phyloP scores from a whole-genome alignment of 345 rosid species.

The Angophora floribunda region DNA sequence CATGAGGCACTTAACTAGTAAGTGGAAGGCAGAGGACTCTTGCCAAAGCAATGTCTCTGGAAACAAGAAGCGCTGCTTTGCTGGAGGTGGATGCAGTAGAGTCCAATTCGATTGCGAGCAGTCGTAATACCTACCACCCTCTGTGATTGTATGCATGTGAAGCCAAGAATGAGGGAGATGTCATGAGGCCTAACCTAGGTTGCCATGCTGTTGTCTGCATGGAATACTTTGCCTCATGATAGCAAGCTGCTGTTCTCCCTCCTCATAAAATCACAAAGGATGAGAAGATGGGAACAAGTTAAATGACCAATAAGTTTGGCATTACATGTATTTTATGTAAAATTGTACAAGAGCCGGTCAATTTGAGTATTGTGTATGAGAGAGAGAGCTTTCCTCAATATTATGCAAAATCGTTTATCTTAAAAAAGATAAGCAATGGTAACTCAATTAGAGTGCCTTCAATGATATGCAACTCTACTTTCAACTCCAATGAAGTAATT shows the following conservation, averaged over 20 bases:
- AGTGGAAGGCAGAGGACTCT: not conserved
- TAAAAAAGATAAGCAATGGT: not conserved
- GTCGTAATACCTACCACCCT: not conserved
- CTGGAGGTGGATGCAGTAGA: not conserved
- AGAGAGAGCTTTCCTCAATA: not conserved
- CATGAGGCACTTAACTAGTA: not conserved
- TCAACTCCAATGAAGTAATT: not conserved
- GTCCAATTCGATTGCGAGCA: not conserved
- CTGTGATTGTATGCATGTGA: not conserved
- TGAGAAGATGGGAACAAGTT: not conserved
- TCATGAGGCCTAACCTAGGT: not conserved
- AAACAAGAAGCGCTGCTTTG: not conserved
- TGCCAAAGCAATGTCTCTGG: accelerated
- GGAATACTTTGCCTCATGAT: not conserved
- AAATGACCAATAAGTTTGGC: no score
- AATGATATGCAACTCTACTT: not conserved
- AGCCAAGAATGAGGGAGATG: not conserved
- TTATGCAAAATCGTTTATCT: not conserved
- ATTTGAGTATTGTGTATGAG: not conserved
- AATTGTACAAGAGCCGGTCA: not conserved
- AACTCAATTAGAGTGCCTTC: not conserved
- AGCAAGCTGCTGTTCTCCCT: accelerated
- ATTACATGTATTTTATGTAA: not conserved
- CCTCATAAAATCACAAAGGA: not conserved
- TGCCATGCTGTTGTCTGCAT: not conserved